phyloP scores from a whole-genome alignment of 1,284 basidiomycete genomes.

The Afroboletus lepidellus region DNA sequence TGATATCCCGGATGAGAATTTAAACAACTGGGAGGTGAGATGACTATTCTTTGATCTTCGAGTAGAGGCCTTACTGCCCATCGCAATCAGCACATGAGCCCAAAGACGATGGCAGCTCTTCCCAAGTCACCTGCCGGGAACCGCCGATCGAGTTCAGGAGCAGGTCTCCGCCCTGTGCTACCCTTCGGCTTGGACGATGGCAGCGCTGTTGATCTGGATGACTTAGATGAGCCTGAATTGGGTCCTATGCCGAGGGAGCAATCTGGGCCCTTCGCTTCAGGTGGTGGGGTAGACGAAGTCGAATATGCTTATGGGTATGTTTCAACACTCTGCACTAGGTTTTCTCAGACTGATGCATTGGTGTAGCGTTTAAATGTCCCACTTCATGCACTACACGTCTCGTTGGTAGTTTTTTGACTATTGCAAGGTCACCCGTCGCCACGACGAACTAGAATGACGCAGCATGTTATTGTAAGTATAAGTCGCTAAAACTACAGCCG shows the following conservation, averaged over 20 bases:
- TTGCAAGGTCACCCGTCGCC: background rate
- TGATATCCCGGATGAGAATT: slow-evolving; percentile 70
- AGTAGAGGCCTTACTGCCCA: slow-evolving; percentile 2
- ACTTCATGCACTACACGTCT: background rate
- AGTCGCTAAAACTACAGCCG: background rate
- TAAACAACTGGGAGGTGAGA: slow-evolving; percentile 92
- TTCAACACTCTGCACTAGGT: background rate
- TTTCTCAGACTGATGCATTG: slow-evolving; percentile 14
- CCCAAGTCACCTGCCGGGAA: slow-evolving; percentile 82
- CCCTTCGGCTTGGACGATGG: slow-evolving; percentile 76
- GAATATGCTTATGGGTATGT: slow-evolving; percentile 83
- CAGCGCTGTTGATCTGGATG: slow-evolving; percentile 60
- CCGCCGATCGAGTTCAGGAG: slow-evolving; percentile 76
- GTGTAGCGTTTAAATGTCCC: slow-evolving; percentile 26
- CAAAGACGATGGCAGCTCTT: slow-evolving; percentile 86
- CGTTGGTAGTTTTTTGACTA: background rate
- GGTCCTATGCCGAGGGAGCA: slow-evolving; percentile 77
- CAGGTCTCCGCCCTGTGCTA: slow-evolving; percentile 77
- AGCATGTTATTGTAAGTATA: no score
- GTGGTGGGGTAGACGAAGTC: slow-evolving; percentile 82
- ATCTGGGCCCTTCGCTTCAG: slow-evolving; percentile 68
- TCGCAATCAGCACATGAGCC: slow-evolving; percentile 79
- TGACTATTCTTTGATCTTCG: background rate
- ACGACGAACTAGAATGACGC: no score
- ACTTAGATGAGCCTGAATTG: slow-evolving; percentile 61